Percentiles rank a stretch among this genome's conserved stretches.
Evolutionary conservation across 345 rosid species (phyloP).

Genomic region (Syzygium aromaticum): DNA sequence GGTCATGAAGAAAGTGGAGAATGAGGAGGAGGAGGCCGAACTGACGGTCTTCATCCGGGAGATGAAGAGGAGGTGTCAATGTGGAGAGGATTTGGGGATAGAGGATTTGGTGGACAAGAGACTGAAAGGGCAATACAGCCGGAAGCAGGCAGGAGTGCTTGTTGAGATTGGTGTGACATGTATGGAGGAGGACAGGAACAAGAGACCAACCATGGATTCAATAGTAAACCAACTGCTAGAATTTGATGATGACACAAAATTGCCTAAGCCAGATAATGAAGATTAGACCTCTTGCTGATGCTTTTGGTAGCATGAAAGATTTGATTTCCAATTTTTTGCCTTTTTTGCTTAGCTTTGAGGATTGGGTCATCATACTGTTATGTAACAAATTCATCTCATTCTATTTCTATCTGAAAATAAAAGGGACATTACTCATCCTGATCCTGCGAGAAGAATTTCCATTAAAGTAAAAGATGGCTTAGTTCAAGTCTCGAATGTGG

Average conservation of each 20-base stretch:
- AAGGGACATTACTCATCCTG: neutral
- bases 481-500: neutral
- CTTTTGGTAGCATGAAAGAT: neutral
- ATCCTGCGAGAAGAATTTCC: neutral
- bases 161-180: conserved; percentile 20
- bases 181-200: conserved; percentile 20
- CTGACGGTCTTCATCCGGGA: conserved; percentile 14
- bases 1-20: conserved; percentile 5
- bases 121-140: conserved; percentile 13
- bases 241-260: conserved; percentile 6
- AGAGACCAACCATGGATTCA: conserved; percentile 29
- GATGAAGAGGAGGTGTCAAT: conserved; percentile 6
- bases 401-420: neutral
- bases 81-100: conserved; percentile 12
- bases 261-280: neutral
- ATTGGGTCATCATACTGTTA: neutral
- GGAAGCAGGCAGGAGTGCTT: conserved; percentile 10
- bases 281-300: neutral
- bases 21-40: conserved; percentile 16
- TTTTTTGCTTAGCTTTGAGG: neutral
- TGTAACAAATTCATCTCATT: neutral
- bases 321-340: neutral
- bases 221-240: conserved; percentile 18
- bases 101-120: conserved; percentile 27
- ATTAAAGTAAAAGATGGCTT: neutral